phyloP scores from a whole-genome alignment of 768 basidiomycete genomes.

The Piloderma croceum region DNA sequence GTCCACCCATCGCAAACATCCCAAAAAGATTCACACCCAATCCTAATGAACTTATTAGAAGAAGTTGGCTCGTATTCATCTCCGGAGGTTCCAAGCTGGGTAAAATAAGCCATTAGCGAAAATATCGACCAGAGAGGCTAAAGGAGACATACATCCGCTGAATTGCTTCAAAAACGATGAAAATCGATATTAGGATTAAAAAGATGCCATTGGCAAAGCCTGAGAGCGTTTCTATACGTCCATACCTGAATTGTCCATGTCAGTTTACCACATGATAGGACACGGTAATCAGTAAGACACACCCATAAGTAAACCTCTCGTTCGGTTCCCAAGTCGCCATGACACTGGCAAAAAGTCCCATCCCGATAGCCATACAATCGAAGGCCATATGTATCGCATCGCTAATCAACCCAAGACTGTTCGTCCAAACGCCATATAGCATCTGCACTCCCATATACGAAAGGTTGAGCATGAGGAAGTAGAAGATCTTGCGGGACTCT shows the following conservation, averaged over 20 bases:
- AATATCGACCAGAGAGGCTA: neutral
- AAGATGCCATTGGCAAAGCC: constrained; percentile 98
- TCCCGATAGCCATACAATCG: constrained; percentile 95
- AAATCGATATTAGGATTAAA: constrained; percentile 88
- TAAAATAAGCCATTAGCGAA: neutral
- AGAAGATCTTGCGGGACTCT: constrained; percentile 93
- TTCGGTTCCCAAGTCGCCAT: constrained; percentile 99
- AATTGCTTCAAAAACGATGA: constrained; percentile 97
- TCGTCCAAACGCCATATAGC: constrained; percentile 96
- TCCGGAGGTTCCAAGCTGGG: constrained; percentile 86
- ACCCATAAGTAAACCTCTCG: constrained; percentile 94
- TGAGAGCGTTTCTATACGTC: constrained; percentile 93
- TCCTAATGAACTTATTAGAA: constrained; percentile 85
- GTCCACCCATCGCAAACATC: constrained; percentile 98
- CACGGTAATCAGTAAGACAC: constrained; percentile 18
- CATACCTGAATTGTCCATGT: constrained; percentile 59
- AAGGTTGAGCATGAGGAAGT: constrained; percentile 91
- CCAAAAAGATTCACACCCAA: constrained; percentile 94
- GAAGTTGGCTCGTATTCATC: constrained; percentile 92
- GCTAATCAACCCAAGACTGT: constrained; percentile 91
- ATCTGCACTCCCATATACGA: constrained; percentile 97
- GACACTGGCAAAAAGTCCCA: constrained; percentile 92
- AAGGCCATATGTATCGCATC: constrained; percentile 99
- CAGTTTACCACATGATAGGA: constrained; percentile 1
- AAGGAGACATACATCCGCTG: constrained; percentile 69